These are phyloP conservation scores for Apiotrichum akiyoshidainum DNA, from an alignment of 1,284 basidiomycete genomes.

Conservation along the genomic window DNA sequence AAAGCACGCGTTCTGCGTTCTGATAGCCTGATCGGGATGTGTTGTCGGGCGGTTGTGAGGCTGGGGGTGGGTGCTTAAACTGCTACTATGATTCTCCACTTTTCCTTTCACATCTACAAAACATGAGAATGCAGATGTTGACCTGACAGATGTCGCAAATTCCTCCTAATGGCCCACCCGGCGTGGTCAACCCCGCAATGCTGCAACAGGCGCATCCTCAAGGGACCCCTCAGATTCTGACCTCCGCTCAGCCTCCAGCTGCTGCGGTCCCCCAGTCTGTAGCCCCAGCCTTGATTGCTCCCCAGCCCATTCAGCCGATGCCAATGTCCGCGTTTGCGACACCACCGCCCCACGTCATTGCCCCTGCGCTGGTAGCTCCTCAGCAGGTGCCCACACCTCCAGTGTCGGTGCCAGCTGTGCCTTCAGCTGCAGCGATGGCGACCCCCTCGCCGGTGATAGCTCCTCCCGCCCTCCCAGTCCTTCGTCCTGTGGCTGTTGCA, in stretches of 20 bases:
- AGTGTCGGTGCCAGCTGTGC: background rate
- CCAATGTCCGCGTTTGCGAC: background rate
- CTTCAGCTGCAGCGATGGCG: background rate
- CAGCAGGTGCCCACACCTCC: background rate
- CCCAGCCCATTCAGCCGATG: background rate
- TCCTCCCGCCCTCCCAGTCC: background rate
- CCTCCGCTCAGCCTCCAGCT: background rate
- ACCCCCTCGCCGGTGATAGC: background rate
- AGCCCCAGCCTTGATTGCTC: background rate
- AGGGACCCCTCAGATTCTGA: background rate
- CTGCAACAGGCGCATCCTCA: background rate
- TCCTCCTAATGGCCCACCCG: constrained; percentile 3
- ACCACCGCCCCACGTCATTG: background rate
- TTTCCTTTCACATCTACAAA: background rate
- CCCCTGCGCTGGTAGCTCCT: background rate
- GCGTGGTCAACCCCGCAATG: background rate
- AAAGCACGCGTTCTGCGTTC: constrained; percentile 32
- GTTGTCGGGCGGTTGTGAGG: constrained; percentile 24
- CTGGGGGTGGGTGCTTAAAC: constrained; percentile 38
- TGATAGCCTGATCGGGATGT: constrained; percentile 27
- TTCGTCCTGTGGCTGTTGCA: background rate
- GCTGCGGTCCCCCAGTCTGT: background rate
- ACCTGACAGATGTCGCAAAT: constrained; percentile 29
- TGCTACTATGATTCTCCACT: constrained; percentile 45
- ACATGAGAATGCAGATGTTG: constrained; percentile 7